Conservation (phyloP, 2,329 filamentous ascomycete species). For the Trichoderma guizhouense region DNA sequence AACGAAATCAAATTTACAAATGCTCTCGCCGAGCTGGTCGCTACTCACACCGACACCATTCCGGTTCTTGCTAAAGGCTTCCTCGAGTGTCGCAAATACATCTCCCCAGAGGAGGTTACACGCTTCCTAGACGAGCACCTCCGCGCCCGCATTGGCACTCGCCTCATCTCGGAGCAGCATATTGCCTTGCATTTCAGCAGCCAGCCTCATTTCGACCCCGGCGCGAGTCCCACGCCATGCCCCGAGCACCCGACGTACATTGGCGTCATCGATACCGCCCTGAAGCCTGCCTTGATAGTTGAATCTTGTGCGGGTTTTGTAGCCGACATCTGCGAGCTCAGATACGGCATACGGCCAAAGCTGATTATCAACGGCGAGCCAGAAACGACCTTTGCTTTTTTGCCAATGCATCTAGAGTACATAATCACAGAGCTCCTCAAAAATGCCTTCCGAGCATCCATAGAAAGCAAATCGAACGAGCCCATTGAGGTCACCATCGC, state of each 20-base stretch:
- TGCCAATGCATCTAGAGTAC: constrained; percentile 95
- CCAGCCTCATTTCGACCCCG: constrained; percentile 65
- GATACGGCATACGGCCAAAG: constrained; percentile 83
- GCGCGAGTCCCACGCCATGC: constrained; percentile 48
- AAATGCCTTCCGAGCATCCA: constrained; percentile 90
- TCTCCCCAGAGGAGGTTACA: constrained; percentile 78
- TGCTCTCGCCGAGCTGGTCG: constrained; percentile 90
- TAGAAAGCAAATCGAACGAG: constrained; percentile 78
- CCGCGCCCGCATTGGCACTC: constrained; percentile 87
- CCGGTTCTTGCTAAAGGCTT: constrained; percentile 89
- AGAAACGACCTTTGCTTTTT: constrained; percentile 84
- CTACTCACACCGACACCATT: constrained; percentile 92
- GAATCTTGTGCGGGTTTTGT: constrained; percentile 86
- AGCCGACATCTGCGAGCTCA: constrained; percentile 92
- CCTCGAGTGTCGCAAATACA: constrained; percentile 88
- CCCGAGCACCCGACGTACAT: constrained; percentile 67
- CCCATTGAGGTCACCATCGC: constrained; percentile 92
- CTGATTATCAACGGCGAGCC: constrained; percentile 81
- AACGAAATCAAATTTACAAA: constrained; percentile 91
- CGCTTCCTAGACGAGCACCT: constrained; percentile 90
- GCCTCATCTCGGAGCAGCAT: constrained; percentile 93
- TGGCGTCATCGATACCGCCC: constrained; percentile 88
- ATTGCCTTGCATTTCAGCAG: constrained; percentile 76
- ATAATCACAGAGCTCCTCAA: constrained; percentile 96
- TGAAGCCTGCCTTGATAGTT: constrained; percentile 78